phyloP scores from a whole-genome alignment of 306 rosid genomes.

The apple (Malus domestica) region DNA sequence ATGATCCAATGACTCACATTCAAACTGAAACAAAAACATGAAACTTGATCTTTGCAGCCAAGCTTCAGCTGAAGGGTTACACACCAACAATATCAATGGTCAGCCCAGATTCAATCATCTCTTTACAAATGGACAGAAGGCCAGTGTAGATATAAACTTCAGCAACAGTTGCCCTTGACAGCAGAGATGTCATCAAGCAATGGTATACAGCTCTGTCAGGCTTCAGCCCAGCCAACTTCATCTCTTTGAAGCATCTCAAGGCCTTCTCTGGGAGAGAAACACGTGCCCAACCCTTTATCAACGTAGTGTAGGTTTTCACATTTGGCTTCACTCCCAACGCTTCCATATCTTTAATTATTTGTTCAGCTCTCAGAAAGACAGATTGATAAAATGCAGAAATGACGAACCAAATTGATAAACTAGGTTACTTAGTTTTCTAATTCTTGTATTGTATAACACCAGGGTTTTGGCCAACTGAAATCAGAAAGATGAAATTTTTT shows the following conservation, averaged over 20 bases:
- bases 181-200: conserved; percentile 88
- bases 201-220: conserved; percentile 95
- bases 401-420: neutral
- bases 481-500: neutral
- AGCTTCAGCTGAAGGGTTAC: too few species aligned
- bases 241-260: conserved; percentile 65
- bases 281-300: conserved; percentile 93
- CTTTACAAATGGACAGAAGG: conserved; percentile 55
- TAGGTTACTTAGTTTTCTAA: neutral
- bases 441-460: neutral
- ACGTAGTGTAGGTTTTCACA: conserved; percentile 77
- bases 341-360: conserved; percentile 66
- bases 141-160: conserved; percentile 63
- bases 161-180: conserved; percentile 81
- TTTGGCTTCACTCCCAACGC: conserved; percentile 75
- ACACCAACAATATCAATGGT: conserved; percentile 35
- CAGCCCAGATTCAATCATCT: conserved; percentile 72
- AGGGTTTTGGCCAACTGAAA: neutral
- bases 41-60: too few species aligned
- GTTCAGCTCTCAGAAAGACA: conserved; percentile 60
- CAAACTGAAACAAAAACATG: too few species aligned
- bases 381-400: neutral
- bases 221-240: conserved; percentile 72
- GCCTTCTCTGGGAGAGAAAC: conserved; percentile 95
- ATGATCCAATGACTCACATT: too few species aligned